These are phyloP conservation scores for Corylus heterophylla DNA, from an alignment of 306 rosid genomes.

Conservation along the genomic window DNA sequence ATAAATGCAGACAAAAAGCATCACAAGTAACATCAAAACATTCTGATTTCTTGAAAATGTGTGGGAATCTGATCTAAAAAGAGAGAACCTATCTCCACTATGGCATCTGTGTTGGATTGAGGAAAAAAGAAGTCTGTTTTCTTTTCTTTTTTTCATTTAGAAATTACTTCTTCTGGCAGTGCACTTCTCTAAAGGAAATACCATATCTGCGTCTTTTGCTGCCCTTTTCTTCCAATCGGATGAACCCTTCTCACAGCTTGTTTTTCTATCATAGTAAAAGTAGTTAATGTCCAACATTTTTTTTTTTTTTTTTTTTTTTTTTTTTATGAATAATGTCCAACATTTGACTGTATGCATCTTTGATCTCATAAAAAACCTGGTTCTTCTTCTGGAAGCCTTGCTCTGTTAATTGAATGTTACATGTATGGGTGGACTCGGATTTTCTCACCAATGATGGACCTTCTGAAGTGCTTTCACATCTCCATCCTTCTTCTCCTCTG, in stretches of 20 bases:
- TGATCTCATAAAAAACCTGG: constrained; percentile 22
- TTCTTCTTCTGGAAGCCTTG: constrained; percentile 22
- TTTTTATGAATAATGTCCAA: constrained; percentile 13
- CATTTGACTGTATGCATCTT: constrained; percentile 12
- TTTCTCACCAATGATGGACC: constrained; percentile 20
- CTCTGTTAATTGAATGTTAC: constrained; percentile 8
- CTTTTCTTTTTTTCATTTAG: constrained; percentile 24
- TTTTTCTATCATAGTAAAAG: constrained; percentile 18
- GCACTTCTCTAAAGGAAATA: constrained; percentile 9
- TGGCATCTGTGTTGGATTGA: constrained; percentile 37
- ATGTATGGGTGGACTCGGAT: constrained; percentile 27
- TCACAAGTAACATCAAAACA: constrained; percentile 44
- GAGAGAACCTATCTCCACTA: constrained; percentile 39
- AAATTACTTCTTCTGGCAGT: constrained; percentile 20
- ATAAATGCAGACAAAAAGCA: constrained; percentile 51
- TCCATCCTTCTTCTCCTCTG: constrained; percentile 26
- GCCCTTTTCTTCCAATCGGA: constrained; percentile 21
- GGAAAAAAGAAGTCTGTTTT: constrained; percentile 30
- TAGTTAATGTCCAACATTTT: constrained; percentile 25
- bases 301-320: too few species aligned
- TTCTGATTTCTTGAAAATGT: constrained; percentile 44
- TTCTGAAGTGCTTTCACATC: constrained; percentile 28
- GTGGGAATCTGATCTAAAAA: constrained; percentile 52
- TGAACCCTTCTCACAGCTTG: constrained; percentile 9
- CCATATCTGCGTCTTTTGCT: constrained; percentile 23